Base-by-base conservation (phyloP, 129 eudicot species). In the Saposhnikovia divaricata region DNA sequence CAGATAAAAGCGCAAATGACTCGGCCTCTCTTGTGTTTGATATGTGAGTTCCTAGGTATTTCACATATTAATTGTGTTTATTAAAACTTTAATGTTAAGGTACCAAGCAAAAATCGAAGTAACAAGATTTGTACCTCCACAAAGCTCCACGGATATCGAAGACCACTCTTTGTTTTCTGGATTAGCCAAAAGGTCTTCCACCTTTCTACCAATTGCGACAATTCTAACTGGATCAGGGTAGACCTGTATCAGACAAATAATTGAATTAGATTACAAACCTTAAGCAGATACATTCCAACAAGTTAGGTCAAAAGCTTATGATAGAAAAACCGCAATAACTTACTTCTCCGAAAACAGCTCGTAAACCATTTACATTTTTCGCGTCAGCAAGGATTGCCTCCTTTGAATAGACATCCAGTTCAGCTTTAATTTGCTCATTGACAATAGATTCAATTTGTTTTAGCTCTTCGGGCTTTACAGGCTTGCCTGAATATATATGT, bases 301-400 rank as follows among this genome's bases (percentile, higher is more conserved):
- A 59, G 68, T 23, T 1, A 66, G 5, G 68, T 61, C 42, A 68
- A 15, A 21, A 68, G 43, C 10, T 31, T 27, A 13, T 28, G 38
- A 31, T 12, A 31, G 14, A 43, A 65, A 18, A 76, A 50, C 21
- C 27, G 21, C 63, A 46, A 39, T 21, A 76, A 73, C 88, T 77
- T 83, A 95, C 98, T 87, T 95, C 97, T n/a, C 98, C 98, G 86
- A 95, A 95, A 78, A 95, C 98, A 78, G 97, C 97, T 71, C 97
- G 84, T 75, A 95, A 84, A 15, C 98, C 97, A 57, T 89, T 90
- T 18, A 95, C 82, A 63, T 89, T 84, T 81, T 87, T 92, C 47
- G 98, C 98, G 76, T 92, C 98, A 79, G 88, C 87, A 74, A 92
- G 91, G 74, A 78, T 89, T 57, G 89, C 97, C 89, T 92, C 98